A percentile compares a stretch with the other conserved stretches of the same genome.
phyloP scores from a whole-genome alignment of 768 basidiomycete genomes.

The Russula brevipes region DNA sequence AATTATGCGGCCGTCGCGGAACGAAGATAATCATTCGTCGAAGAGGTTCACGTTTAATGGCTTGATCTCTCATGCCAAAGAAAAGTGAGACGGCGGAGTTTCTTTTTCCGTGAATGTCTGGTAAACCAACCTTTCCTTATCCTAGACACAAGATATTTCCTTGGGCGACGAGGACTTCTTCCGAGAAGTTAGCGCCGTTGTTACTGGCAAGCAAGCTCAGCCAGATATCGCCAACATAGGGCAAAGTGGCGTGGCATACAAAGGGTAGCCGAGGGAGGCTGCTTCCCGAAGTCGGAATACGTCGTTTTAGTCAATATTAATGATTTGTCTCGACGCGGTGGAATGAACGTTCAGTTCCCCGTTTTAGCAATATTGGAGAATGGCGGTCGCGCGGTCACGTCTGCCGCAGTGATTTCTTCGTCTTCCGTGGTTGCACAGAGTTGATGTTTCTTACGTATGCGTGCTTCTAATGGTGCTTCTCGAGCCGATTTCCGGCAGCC shows the following conservation, averaged over 20 bases:
- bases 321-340: too few relatives aligned
- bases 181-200: not conserved
- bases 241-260: too few relatives aligned
- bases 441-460: not conserved
- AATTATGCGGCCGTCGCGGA: not conserved
- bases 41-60: constrained; percentile 49
- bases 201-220: not conserved
- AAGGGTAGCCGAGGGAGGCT: not conserved
- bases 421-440: too few relatives aligned
- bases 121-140: not conserved
- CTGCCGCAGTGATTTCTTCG: too few relatives aligned
- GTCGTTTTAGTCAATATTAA: too few relatives aligned
- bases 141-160: constrained; percentile 41
- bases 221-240: not conserved
- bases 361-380: not conserved
- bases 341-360: too few relatives aligned
- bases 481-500: too few relatives aligned
- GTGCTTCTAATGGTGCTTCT: not conserved
- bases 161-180: constrained; percentile 25
- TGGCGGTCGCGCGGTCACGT: too few relatives aligned
- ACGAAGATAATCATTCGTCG: not conserved
- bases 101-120: not conserved
- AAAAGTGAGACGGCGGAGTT: constrained; percentile 41
- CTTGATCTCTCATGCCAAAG: constrained; percentile 56
- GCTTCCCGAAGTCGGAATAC: too few relatives aligned